Evolutionary conservation across 1,284 basidiomycete genomes (phyloP).

Genomic region (Ustanciosporium gigantosporum): DNA sequence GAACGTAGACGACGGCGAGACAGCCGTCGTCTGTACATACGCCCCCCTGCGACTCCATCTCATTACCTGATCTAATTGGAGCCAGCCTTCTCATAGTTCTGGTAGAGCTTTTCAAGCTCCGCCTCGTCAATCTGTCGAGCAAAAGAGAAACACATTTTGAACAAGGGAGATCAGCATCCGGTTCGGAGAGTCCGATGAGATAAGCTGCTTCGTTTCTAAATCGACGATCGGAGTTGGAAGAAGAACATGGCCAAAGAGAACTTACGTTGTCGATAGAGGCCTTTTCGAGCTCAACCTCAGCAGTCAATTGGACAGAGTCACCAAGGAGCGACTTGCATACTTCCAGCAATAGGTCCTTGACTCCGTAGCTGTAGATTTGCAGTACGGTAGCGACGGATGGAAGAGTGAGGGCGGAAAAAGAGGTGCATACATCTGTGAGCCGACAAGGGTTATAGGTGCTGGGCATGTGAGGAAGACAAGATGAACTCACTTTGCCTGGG

Average conservation of each 20-base stretch:
- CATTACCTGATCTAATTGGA: no score
- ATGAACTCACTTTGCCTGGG: slow-evolving; percentile 29
- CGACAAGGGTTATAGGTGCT: no score
- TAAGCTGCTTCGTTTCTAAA: no score
- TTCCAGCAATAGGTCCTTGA: slow-evolving; percentile 39
- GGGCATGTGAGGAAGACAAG: no score
- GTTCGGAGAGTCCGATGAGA: no score
- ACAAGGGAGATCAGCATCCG: background rate
- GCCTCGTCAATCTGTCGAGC: slow-evolving; percentile 26
- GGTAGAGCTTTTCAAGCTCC: slow-evolving; percentile 35
- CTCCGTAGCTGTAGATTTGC: slow-evolving; percentile 30
- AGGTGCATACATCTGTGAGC: no score
- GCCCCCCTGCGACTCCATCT: no score
- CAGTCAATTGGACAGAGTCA: slow-evolving; percentile 34
- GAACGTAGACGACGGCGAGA: no score
- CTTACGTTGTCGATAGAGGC: slow-evolving; percentile 27
- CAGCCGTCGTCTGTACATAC: no score
- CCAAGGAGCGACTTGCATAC: slow-evolving; percentile 37
- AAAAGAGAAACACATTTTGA: no score
- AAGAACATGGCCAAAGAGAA: background rate
- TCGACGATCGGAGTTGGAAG: background rate
- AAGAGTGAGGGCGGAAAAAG: no score
- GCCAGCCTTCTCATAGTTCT: slow-evolving; percentile 31
- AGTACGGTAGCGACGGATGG: no score
- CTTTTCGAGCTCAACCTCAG: slow-evolving; percentile 25